A percentile compares a stretch with the other conserved stretches of the same genome.
Conservation (phyloP, 768 basidiomycete species). For the Postia placenta region DNA sequence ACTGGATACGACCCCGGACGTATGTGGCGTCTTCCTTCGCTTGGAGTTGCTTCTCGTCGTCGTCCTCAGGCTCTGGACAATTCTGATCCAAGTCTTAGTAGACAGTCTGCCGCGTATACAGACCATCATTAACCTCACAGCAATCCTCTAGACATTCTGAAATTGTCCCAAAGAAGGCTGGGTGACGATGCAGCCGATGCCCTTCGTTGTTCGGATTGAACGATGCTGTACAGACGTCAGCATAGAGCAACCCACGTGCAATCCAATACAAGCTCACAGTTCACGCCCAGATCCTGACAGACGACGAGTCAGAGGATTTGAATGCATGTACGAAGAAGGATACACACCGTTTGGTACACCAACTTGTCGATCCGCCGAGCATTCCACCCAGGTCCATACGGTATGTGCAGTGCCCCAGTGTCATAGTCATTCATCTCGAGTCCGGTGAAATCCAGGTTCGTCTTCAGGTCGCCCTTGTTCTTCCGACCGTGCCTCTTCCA, state of each 20-base stretch:
- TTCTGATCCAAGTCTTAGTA: slow-evolving; percentile 30
- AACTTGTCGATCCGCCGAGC: slow-evolving; percentile 50
- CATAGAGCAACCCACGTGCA: not conserved
- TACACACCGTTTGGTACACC: slow-evolving; percentile 48
- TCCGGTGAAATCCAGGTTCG: slow-evolving; percentile 31
- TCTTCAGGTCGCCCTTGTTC: slow-evolving; percentile 54
- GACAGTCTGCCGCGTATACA: too few species aligned
- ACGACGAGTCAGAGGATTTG: too few species aligned
- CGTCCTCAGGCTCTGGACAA: slow-evolving; percentile 49
- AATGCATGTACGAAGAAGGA: not conserved
- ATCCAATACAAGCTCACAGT: slow-evolving; percentile 31
- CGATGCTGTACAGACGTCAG: slow-evolving; percentile 34
- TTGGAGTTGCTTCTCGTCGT: slow-evolving; percentile 48
- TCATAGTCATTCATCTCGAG: slow-evolving; percentile 56
- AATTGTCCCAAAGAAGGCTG: slow-evolving; percentile 56
- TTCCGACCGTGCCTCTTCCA: slow-evolving; percentile 29
- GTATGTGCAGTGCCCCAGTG: slow-evolving; percentile 47
- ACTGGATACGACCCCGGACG: slow-evolving; percentile 50
- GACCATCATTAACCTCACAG: slow-evolving; percentile 43
- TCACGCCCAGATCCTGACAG: slow-evolving; percentile 49
- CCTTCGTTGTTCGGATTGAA: slow-evolving; percentile 61
- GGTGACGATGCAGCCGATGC: slow-evolving; percentile 54
- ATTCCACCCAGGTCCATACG: slow-evolving; percentile 57
- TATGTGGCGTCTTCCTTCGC: slow-evolving; percentile 47
- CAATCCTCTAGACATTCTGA: slow-evolving; percentile 56